A percentile compares a stretch with the other conserved stretches of the same genome.
These are phyloP conservation scores for Dendrobium catenatum DNA, from an alignment of 106 monocot genomes.

Conservation along the genomic window DNA sequence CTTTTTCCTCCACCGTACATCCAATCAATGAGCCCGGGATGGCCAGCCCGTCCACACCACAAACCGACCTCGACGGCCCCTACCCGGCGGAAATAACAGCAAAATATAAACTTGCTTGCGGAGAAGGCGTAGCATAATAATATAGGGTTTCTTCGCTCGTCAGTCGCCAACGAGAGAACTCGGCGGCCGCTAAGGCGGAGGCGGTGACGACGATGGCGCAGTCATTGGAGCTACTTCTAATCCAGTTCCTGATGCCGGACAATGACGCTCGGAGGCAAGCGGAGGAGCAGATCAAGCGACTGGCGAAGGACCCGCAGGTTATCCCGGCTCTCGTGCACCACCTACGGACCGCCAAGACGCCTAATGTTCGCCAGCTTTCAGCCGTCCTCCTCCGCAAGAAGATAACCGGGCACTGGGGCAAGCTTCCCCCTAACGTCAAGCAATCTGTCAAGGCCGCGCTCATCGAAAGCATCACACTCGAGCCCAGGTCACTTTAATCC, in stretches of 20 bases:
- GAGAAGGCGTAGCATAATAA: not conserved
- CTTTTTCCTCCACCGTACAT: too few relatives aligned
- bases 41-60: too few relatives aligned
- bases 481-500: constrained; percentile 46
- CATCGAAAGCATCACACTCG: constrained; percentile 85
- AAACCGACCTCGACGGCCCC: too few relatives aligned
- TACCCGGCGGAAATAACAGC: too few relatives aligned
- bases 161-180: not conserved
- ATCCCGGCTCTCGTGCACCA: constrained; percentile 95
- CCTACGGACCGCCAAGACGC: constrained; percentile 89
- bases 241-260: constrained; percentile 96
- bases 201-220: constrained; percentile 42
- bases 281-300: constrained; percentile 91
- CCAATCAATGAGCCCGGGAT: too few relatives aligned
- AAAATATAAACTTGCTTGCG: too few relatives aligned
- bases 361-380: constrained; percentile 90
- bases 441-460: constrained; percentile 71
- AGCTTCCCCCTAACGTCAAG: constrained; percentile 64
- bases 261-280: constrained; percentile 94
- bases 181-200: not conserved
- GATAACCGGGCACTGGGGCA: constrained; percentile 95
- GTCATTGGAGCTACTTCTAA: constrained; percentile 82
- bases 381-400: constrained; percentile 98
- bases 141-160: not conserved
- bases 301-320: constrained; percentile 82